A percentile compares a stretch with the other conserved stretches of the same genome.
These are phyloP conservation scores for Diutina catenulata DNA, from an alignment of 1,139 yeast species.

Conservation along the genomic window DNA sequence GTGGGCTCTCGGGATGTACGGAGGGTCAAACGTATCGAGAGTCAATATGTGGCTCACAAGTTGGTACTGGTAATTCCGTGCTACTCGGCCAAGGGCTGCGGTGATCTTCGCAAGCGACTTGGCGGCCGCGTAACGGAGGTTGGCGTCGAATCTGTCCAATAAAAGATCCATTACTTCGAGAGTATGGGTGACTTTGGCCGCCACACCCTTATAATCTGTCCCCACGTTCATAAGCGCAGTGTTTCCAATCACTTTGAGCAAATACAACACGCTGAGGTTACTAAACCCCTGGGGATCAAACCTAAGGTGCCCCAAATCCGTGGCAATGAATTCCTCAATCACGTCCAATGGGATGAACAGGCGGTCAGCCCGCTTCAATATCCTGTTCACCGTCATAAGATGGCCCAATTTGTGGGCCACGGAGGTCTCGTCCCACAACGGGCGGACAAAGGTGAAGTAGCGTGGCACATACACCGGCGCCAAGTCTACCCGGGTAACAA, in stretches of 20 bases:
- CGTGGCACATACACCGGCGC: not conserved
- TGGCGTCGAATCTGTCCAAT: not conserved
- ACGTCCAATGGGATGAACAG: not conserved
- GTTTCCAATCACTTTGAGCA: not conserved
- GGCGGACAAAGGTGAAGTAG: not conserved
- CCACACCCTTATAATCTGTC: not conserved
- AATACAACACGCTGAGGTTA: not conserved
- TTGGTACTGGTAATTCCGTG: not conserved
- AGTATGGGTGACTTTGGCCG: not conserved
- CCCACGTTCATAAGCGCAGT: not conserved
- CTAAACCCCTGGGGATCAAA: not conserved
- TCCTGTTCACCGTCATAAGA: not conserved
- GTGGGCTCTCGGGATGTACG: not conserved
- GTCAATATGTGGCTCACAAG: not conserved
- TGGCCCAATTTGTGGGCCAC: not conserved
- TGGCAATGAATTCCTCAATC: not conserved
- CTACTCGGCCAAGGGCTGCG: not conserved
- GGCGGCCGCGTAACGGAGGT: conserved; percentile 1
- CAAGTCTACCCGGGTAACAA: not conserved
- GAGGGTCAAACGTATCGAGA: not conserved
- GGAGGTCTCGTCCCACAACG: not conserved
- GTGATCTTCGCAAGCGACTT: not conserved
- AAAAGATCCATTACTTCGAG: not conserved
- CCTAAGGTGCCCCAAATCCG: not conserved
- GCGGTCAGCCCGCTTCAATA: not conserved